These are phyloP conservation scores for Picea abies DNA, from an alignment of 83 land plant species.

Conservation along the genomic window DNA sequence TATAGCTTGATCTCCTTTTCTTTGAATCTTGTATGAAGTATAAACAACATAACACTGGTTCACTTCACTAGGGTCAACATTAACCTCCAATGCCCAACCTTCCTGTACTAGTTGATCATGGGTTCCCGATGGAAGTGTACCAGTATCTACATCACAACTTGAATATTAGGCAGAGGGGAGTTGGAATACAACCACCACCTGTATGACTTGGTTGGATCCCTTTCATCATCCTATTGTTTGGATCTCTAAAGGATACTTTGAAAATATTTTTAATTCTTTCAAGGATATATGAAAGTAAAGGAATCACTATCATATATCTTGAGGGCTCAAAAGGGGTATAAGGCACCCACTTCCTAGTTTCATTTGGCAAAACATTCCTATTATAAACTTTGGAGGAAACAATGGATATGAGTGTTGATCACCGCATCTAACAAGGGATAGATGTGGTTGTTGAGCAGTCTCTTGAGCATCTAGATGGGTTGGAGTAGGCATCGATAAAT, in stretches of 20 bases:
- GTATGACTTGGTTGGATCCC: too few species aligned
- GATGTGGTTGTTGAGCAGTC: conserved; percentile 39
- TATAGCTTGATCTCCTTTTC: conserved; percentile 91
- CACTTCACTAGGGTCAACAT: conserved; percentile 81
- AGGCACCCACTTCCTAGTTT: conserved; percentile 96
- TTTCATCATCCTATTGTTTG: conserved; percentile 67
- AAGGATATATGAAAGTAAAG: too few species aligned
- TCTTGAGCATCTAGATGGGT: conserved; percentile 22
- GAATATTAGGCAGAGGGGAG: conserved; percentile 64
- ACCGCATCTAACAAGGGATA: conserved; percentile 16
- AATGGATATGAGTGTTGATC: conserved; percentile 89
- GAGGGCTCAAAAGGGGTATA: conserved; percentile 88
- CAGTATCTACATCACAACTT: conserved; percentile 72
- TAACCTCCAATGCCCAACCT: conserved; percentile 89
- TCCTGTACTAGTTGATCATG: conserved; percentile 70
- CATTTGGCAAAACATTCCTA: conserved; percentile 96
- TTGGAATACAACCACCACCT: too few species aligned
- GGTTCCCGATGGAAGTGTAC: conserved; percentile 82
- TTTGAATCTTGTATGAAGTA: conserved; percentile 64
- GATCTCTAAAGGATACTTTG: conserved; percentile 48
- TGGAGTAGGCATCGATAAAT: conserved; percentile 37
- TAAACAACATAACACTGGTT: conserved; percentile 97
- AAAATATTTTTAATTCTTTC: too few species aligned
- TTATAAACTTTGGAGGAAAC: conserved; percentile 96
- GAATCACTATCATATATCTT: too few species aligned